Percentiles rank a stretch among this genome's conserved stretches.
Conservation (phyloP, 768 basidiomycete genomes). For the Tulasnella sp. region DNA sequence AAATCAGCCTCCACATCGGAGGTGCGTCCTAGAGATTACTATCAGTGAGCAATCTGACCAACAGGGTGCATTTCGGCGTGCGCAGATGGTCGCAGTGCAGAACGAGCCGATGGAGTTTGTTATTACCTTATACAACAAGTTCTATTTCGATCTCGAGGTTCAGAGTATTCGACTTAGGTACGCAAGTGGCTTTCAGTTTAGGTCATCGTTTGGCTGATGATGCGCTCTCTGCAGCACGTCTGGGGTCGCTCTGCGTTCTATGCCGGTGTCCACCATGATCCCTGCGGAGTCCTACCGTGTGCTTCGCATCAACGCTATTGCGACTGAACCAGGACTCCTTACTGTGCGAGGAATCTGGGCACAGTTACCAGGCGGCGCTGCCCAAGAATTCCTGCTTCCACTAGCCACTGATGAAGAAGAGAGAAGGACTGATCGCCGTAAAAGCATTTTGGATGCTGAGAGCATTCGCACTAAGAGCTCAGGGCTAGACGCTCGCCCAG, state of each 20-base stretch:
- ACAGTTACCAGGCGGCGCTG: slow-evolving; percentile 62
- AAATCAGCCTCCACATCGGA: slow-evolving; percentile 45
- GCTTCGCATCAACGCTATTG: slow-evolving; percentile 59
- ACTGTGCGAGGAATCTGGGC: slow-evolving; percentile 69
- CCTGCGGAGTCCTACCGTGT: slow-evolving; percentile 70
- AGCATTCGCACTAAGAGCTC: slow-evolving; percentile 60
- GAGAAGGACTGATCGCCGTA: slow-evolving; percentile 36
- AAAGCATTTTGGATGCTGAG: slow-evolving; percentile 58
- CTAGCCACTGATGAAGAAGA: slow-evolving; percentile 65
- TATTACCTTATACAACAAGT: slow-evolving; percentile 83
- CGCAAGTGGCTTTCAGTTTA: slow-evolving; percentile 18
- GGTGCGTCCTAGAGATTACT: slow-evolving; percentile 35
- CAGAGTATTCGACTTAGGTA: slow-evolving; percentile 77
- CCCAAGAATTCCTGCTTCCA: slow-evolving; percentile 69
- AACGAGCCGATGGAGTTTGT: slow-evolving; percentile 76
- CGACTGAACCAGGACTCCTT: slow-evolving; percentile 57
- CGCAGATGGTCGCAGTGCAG: slow-evolving; percentile 61
- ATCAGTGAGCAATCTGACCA: slow-evolving; percentile 32
- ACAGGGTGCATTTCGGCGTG: not conserved
- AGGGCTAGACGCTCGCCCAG: slow-evolving; percentile 60
- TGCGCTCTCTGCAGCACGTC: slow-evolving; percentile 50
- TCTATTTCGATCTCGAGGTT: slow-evolving; percentile 84
- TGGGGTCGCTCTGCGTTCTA: slow-evolving; percentile 65
- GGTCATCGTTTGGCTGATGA: not conserved
- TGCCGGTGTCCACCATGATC: slow-evolving; percentile 53